These are phyloP conservation scores for Mycena crocata DNA, from an alignment of 768 basidiomycete species.

Conservation along the genomic window DNA sequence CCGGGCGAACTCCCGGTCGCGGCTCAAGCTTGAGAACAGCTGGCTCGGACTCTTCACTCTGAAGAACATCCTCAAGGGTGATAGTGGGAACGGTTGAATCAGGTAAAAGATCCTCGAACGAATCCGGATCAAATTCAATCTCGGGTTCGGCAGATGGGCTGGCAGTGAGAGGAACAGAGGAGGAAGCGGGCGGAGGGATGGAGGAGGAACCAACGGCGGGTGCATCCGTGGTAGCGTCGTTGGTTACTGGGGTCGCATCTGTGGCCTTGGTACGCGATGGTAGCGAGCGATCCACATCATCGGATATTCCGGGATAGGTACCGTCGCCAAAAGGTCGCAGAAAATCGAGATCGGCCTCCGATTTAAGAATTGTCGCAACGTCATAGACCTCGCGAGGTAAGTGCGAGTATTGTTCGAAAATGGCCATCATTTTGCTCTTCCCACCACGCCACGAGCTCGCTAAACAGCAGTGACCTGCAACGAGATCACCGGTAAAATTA, in stretches of 20 bases:
- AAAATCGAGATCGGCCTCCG: not conserved
- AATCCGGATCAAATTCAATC: not conserved
- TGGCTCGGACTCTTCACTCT: not conserved
- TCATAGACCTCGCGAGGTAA: not conserved
- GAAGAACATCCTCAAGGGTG: not conserved
- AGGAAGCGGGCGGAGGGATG: not conserved
- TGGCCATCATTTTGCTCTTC: not conserved
- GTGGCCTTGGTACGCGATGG: no score
- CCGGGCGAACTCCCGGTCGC: not conserved
- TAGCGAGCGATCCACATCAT: not conserved
- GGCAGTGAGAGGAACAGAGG: not conserved
- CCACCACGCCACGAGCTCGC: not conserved
- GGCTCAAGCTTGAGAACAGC: not conserved
- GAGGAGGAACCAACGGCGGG: not conserved
- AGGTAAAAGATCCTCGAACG: not conserved
- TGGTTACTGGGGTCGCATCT: no score
- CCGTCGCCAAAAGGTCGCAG: not conserved
- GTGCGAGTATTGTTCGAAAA: not conserved
- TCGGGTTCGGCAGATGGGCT: not conserved
- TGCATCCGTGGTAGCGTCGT: not conserved
- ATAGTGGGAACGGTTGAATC: not conserved
- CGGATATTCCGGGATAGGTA: not conserved
- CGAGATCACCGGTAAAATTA: not conserved
- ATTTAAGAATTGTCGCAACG: not conserved
- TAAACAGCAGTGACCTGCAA: not conserved